Evolutionary conservation across 179 eudicot genomes (phyloP).

Genomic region (Spinacia oleracea): DNA sequence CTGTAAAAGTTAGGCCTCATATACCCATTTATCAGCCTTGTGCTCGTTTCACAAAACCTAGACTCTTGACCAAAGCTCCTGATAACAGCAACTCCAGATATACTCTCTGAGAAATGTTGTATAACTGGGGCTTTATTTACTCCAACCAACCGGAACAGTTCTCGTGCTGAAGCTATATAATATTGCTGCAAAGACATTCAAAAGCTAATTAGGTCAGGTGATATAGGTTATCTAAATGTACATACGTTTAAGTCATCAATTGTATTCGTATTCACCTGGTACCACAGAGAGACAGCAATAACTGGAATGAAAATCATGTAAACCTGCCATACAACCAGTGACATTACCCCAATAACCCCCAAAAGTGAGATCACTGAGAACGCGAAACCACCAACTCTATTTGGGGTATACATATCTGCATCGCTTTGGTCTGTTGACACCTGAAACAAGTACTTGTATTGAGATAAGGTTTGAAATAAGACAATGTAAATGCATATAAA

Average conservation of each 20-base stretch:
- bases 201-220: background rate
- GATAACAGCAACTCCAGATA: slow-evolving; percentile 66
- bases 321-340: slow-evolving; percentile 76
- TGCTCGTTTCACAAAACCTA: slow-evolving; percentile 39
- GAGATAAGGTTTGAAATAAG: background rate
- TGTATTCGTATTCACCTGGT: slow-evolving; percentile 43
- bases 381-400: slow-evolving; percentile 40
- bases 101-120: slow-evolving; percentile 75
- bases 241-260: slow-evolving; percentile 33
- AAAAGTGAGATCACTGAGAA: slow-evolving; percentile 58
- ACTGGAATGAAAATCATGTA: slow-evolving; percentile 60
- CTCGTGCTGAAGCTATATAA: slow-evolving; percentile 56
- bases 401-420: slow-evolving; percentile 54
- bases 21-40: slow-evolving; percentile 7
- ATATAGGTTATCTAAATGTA: background rate
- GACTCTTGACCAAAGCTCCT: slow-evolving; percentile 68
- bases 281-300: slow-evolving; percentile 44
- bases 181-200: slow-evolving; percentile 1
- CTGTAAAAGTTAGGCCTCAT: slow-evolving; percentile 15
- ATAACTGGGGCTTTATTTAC: slow-evolving; percentile 76
- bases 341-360: slow-evolving; percentile 65
- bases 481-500: background rate
- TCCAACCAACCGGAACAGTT: slow-evolving; percentile 58
- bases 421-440: slow-evolving; percentile 71
- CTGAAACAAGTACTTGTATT: slow-evolving; percentile 49